Conservation (phyloP, 257 asterid species). For the Plantago elongata region DNA sequence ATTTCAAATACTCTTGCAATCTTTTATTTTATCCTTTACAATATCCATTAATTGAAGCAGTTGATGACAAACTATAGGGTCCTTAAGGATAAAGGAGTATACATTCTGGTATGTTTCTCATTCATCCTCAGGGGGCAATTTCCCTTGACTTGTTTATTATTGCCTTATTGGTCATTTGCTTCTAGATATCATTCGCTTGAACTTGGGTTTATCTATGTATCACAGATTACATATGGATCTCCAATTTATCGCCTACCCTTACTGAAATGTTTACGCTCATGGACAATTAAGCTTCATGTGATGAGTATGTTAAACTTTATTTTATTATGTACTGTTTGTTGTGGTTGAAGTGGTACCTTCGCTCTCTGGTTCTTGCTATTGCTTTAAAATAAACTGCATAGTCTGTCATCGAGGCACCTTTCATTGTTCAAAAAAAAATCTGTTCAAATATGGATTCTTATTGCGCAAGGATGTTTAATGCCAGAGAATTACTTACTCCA, state of each 20-base stretch:
- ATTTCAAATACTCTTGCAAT: conserved; percentile 21
- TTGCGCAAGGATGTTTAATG: no score
- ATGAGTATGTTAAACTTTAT: conserved; percentile 44
- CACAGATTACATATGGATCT: conserved; percentile 74
- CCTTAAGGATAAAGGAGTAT: conserved; percentile 72
- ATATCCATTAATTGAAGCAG: conserved; percentile 53
- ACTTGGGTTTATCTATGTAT: conserved; percentile 13
- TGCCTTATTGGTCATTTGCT: not conserved
- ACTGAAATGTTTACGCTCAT: conserved; percentile 41
- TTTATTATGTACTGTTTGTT: conserved; percentile 1
- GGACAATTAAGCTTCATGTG: conserved; percentile 59
- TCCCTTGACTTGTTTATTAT: conserved; percentile 12
- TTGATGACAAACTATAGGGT: conserved; percentile 73
- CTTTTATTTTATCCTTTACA: conserved; percentile 32
- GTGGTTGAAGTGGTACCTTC: conserved; percentile 6
- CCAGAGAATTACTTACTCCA: no score
- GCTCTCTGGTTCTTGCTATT: not conserved
- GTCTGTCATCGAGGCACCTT: no score
- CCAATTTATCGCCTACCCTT: conserved; percentile 55
- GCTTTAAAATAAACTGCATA: no score
- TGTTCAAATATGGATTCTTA: no score
- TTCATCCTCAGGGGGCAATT: conserved; percentile 11
- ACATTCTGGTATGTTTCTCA: conserved; percentile 47
- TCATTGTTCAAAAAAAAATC: no score
- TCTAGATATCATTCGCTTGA: conserved; percentile 2